Conservation (phyloP, 176 grass and related monocot genomes). For the Saccharum spontaneum region DNA sequence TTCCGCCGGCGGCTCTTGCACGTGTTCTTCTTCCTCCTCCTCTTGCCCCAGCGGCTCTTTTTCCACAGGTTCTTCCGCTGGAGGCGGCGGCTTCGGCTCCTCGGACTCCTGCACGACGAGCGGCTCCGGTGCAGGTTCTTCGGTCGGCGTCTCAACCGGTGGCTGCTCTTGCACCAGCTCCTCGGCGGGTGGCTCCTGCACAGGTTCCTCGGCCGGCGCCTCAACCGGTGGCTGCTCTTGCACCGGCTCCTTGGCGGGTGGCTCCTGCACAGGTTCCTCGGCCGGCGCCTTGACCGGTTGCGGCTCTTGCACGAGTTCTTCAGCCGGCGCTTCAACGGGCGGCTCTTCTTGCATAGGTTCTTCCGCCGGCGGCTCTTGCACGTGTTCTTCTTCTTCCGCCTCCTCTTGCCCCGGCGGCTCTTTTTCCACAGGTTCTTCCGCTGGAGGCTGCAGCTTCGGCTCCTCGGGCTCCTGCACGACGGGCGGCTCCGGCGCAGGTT, state of each 20-base stretch:
- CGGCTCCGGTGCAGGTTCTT: not conserved
- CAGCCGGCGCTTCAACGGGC: not conserved
- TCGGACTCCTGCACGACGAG: not conserved
- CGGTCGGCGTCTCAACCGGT: not conserved
- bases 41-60: not conserved
- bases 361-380: not conserved
- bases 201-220: not conserved
- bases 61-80: not conserved
- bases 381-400: not conserved
- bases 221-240: not conserved
- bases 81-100: not conserved
- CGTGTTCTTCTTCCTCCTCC: not conserved
- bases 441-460: not conserved
- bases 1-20: not conserved
- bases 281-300: too few species aligned
- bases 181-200: not conserved
- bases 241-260: not conserved
- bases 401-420: not conserved
- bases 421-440: not conserved
- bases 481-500: not conserved
- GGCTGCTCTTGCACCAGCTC: not conserved
- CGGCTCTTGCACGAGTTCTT: not conserved
- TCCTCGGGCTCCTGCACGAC: not conserved
- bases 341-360: conserved; percentile 10
- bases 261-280: not conserved